Evolutionary conservation across 257 asterid species (phyloP), one percentile per base, ranked within the genome.

Genomic region (Solanum arcanum): DNA sequence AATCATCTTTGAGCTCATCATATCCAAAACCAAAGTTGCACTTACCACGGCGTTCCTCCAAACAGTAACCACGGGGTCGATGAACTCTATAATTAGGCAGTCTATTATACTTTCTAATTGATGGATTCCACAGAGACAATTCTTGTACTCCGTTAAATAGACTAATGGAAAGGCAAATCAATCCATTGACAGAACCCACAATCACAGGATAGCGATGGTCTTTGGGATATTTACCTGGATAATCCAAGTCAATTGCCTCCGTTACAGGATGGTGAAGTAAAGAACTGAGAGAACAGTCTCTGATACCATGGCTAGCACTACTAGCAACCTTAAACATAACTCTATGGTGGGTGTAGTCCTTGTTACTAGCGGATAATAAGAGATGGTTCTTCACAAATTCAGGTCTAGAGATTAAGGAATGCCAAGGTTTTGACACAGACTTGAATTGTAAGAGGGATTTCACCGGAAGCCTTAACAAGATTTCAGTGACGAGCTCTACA

Each of bases 91-190:
- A 90, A 84, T 84, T 84, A 4, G 96, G 94, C 85, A 93, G 83
- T 11, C 42, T 87, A 87, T 90, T 90, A 84, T 72, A 91, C 20
- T 84, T 83, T 86, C 90, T 90, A 6, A 89, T 84, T 27, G 93
- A 66, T 15, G 98, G 96, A 85, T 93, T 93, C 93, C 91, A 92
- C 29, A 94, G 59, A 39, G 86, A 14, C 84, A 92, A 52, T 11
- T 88, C 86, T 33, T 88, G 70, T 83, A 93, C 75, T 23, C 95
- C 95, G 73, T 94, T 77, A 88, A 92, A 91, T 18, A 31, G 2
- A 31, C 44, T 16, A 16, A 7, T 33, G 7, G 25, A 12, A 33
- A 70, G 44, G 39, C 77, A 70, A 16, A 70, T 15, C 25, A 70
- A 33, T 33, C 44, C 77, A 33, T 70, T 70, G 44, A 70, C n/a